Base-by-base conservation (phyloP, 148 eudicot species). In the Vaccinium macrocarpon region DNA sequence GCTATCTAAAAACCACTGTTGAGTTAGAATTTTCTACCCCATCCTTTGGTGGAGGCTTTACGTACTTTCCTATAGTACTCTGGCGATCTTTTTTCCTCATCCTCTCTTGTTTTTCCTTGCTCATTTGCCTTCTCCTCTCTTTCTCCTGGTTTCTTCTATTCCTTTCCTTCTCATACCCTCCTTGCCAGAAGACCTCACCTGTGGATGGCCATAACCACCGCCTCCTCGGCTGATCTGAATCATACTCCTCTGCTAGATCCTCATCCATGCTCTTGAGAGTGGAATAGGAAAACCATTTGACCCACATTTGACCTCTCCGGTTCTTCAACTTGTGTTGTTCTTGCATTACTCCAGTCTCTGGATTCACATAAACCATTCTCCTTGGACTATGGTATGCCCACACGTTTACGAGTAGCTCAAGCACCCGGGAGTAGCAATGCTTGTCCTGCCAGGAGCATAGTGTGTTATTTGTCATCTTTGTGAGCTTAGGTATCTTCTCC, bases 381-480 rank as follows among this genome's bases (percentile, higher is more conserved):
- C 97, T 90, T 1, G 93, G 93, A 53, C 98, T 93, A 71, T 96
- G 99, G 84, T 93, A 96, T 0, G 97, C 97, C 99, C 99, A 96
- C 29, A 96, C 92, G n/a, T 95, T 95, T 81, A 97, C 86, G 1
- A 97, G 93, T 52, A 97, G 88, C 90, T 97, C 98, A 13, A 97
- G 94, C 80, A 97, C 88, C 86, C 98, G 93, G 46, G 96, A 90
- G 89, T 97, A 97, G 88, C 99, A 97, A 82, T 92, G 90, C 76
- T 93, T 95, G 93, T 97, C 99, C 99, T 97, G 97, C 81, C 73
- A 29, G 2, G 29, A 12, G 38, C 10, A 13, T 68, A 68, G 73
- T 13, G 38, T 12, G 38, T 68, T 27, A 68, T 27, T 68, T 27
- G 72, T 12, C 35, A 66, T 66, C 72, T 66, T 66, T 62, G 32